Conservation (phyloP, 108 stramenopile species). For the Nitzschia putrida region DNA sequence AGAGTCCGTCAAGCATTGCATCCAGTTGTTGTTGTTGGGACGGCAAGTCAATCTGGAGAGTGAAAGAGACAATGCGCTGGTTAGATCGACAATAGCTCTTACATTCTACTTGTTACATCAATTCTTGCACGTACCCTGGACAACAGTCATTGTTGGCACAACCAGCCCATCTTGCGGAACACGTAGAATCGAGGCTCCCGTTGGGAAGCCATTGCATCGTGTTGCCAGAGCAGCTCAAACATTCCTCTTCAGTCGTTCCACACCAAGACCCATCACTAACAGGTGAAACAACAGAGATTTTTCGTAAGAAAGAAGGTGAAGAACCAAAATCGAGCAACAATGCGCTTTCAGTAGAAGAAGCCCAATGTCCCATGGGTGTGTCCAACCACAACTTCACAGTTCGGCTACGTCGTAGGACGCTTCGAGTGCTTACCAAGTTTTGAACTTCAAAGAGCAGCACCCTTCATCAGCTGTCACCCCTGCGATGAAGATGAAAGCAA, state of each 20-base stretch:
- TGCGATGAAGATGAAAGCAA: too few relatives aligned
- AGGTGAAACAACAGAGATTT: too few relatives aligned
- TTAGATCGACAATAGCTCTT: too few relatives aligned
- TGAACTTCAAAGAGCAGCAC: background rate
- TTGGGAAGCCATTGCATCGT: background rate
- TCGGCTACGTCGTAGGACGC: too few relatives aligned
- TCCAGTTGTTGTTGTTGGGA: background rate
- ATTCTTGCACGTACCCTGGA: background rate
- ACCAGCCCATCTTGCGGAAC: background rate
- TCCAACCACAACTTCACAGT: too few relatives aligned
- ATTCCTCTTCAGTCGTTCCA: conserved; percentile 2
- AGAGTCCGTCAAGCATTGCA: background rate
- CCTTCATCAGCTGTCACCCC: background rate
- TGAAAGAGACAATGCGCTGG: too few relatives aligned
- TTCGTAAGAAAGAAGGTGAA: background rate
- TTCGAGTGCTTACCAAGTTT: background rate
- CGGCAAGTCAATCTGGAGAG: background rate
- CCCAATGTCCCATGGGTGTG: too few relatives aligned
- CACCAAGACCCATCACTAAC: background rate
- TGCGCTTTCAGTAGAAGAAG: too few relatives aligned
- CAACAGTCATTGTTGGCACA: conserved; percentile 4
- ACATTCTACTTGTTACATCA: too few relatives aligned
- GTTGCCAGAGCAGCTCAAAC: background rate
- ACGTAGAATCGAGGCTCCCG: background rate
- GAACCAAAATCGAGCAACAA: background rate